Evolutionary conservation across 805 yeast genomes (phyloP), one percentile per base, ranked within the genome.

Genomic region (Nadsonia fulvescens): DNA sequence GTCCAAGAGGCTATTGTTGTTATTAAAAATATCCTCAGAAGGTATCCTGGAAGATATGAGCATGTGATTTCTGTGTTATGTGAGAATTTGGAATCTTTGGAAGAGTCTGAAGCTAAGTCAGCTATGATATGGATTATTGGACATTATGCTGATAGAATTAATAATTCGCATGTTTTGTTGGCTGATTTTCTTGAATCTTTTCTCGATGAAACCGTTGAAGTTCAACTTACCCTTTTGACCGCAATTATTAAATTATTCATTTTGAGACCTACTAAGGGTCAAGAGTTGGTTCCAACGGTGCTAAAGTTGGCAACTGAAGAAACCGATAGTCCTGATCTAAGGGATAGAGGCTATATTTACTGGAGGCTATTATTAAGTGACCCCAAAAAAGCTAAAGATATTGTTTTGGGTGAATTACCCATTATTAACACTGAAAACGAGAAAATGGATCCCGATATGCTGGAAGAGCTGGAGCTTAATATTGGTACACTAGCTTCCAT

Each of bases 111-210:
- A 32, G 67, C 94, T 0, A 74, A 70, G 39, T 58, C 71, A 6
- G 70, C 94, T 0, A 53, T 78, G 52, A 59, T 76, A 8, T 83
- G 95, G 95, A 67, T 83, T 9, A 48, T 76, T 11, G 93, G 94
- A 2, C 74, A 78, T 29, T 72, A 66, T 43, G 64, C 71, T 6
- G 52, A 53, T 6, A 37, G 53, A 1, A 56, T 75, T 9, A 53
- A 54, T 3, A 47, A 61, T 12, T 45, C 68, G 1, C 50, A 49
- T 5, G 42, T 41, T 1, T 34, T 57, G 3, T 44, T 76, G 8
- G 53, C 52, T 1, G 57, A 51, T 24, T 54, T 66, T 28, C 49
- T 59, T 8, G 40, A 38, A 13, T 45, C 55, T 8, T 76, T 73
- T 38, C 47, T 49, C 17, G 74, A 69, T 8, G 93, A 79, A 31